Evolutionary conservation across 2,329 filamentous ascomycete species (phyloP).

Genomic region (Elsinoe arachidis): DNA sequence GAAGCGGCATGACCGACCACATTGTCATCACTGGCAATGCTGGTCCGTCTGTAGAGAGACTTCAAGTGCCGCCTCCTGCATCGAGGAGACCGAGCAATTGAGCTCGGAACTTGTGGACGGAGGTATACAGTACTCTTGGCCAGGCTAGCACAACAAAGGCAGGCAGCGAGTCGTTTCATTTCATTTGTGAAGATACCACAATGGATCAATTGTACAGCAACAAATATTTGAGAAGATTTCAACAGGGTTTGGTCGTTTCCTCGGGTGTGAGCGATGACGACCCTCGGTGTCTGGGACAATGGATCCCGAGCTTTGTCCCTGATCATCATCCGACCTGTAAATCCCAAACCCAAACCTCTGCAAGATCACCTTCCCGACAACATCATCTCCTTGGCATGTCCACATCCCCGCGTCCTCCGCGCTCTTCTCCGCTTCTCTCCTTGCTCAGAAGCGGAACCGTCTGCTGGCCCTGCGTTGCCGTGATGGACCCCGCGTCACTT

Average conservation of each 20-base stretch:
- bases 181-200: constrained; percentile 1
- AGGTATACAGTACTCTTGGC: neutral
- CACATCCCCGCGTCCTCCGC: neutral
- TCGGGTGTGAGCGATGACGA: neutral
- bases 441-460: neutral
- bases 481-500: neutral
- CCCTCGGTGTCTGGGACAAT: neutral
- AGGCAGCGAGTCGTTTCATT: neutral
- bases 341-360: neutral
- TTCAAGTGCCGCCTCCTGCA: neutral
- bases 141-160: neutral
- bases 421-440: neutral
- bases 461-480: neutral
- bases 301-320: neutral
- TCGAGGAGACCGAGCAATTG: constrained; percentile 5
- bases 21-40: neutral
- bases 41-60: neutral
- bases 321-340: neutral
- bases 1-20: neutral
- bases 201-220: neutral
- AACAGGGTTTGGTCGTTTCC: neutral
- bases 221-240: neutral
- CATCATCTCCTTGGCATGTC: neutral
- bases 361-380: neutral
- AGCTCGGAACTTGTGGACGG: neutral